phyloP scores from a whole-genome alignment of 495 filamentous ascomycete genomes.

The Thermochaetoides thermophila region DNA sequence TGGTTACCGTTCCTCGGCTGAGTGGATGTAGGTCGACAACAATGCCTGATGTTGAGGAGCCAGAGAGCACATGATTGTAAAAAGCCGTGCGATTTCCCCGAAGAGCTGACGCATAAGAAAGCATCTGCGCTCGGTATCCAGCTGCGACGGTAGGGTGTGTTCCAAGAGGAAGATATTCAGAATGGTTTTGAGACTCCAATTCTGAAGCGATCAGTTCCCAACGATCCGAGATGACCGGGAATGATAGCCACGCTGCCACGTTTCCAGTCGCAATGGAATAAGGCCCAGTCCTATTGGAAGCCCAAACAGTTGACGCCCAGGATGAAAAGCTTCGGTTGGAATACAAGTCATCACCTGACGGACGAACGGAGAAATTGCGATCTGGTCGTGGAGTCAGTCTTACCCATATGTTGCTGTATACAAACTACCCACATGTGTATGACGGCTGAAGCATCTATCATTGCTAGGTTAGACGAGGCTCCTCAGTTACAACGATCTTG shows the following conservation, averaged over 20 bases:
- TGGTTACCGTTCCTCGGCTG: conserved; percentile 30
- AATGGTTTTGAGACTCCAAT: conserved; percentile 23
- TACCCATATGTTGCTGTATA: neutral
- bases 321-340: conserved; percentile 22
- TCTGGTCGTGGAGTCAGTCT: conserved; percentile 9
- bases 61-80: conserved; percentile 26
- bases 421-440: conserved; percentile 19
- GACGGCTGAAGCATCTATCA: conserved; percentile 19
- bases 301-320: conserved; percentile 23
- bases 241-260: conserved; percentile 29
- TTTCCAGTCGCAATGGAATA: conserved; percentile 29
- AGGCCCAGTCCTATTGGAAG: conserved; percentile 27
- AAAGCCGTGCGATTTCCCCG: conserved; percentile 26
- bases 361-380: conserved; percentile 18
- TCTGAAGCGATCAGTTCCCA: conserved; percentile 19
- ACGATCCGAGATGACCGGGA: conserved; percentile 28
- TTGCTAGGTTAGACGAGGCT: too few species aligned
- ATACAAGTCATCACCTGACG: conserved; percentile 21
- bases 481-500: too few species aligned
- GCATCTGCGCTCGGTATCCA: conserved; percentile 33
- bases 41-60: conserved; percentile 18
- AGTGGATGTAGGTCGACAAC: conserved; percentile 31
- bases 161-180: conserved; percentile 19
- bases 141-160: conserved; percentile 26
- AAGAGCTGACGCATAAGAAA: conserved; percentile 23